A percentile compares a stretch with the other conserved stretches of the same genome.
Conservation (phyloP, 148 eudicot species). For the Silene conica region DNA sequence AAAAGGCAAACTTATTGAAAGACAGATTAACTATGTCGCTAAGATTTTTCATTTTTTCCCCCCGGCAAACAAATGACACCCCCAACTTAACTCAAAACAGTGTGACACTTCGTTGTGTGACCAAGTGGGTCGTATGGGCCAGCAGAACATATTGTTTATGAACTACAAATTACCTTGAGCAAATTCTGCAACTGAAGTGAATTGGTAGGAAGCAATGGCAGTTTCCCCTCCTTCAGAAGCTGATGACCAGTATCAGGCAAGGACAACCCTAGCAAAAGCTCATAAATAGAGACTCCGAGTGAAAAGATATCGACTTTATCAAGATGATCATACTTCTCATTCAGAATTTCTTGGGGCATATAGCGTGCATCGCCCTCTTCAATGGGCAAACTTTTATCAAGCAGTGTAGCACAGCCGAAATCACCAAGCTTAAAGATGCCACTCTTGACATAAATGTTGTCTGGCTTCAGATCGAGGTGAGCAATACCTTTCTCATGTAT, state of each 20-base stretch:
- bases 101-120: too few species aligned
- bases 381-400: conserved; percentile 71
- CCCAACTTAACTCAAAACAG: too few species aligned
- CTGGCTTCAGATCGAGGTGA: conserved; percentile 92
- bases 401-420: conserved; percentile 89
- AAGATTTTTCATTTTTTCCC: too few species aligned
- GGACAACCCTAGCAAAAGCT: conserved; percentile 67
- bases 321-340: conserved; percentile 80
- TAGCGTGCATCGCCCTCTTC: conserved; percentile 98
- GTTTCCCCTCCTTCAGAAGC: conserved; percentile 57
- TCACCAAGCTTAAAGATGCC: conserved; percentile 91
- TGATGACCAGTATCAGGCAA: conserved; percentile 56
- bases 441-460: conserved; percentile 77
- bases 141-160: too few species aligned
- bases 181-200: conserved; percentile 66
- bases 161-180: conserved; percentile 52
- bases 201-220: conserved; percentile 78
- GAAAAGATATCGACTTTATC: conserved; percentile 95
- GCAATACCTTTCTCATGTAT: conserved; percentile 80
- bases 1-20: background rate
- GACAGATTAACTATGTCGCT: too few species aligned
- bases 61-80: too few species aligned
- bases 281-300: conserved; percentile 69
- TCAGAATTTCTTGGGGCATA: conserved; percentile 90
- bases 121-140: too few species aligned